phyloP scores from a whole-genome alignment of 441 rosid genomes.

The Capsella rubella region DNA sequence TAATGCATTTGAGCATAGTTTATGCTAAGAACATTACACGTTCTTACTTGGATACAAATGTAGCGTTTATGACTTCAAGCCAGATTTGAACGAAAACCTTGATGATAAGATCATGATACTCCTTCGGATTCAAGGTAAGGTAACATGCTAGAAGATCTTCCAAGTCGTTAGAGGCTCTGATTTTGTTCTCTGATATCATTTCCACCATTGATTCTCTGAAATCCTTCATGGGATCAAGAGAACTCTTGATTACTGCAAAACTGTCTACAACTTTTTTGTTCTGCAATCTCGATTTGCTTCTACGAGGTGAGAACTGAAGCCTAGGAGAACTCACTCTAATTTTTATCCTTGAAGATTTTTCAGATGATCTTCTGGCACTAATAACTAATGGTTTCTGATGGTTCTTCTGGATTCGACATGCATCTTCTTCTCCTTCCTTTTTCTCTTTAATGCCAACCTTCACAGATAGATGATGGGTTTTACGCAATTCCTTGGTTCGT shows the following conservation, averaged over 20 bases:
- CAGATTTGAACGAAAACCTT: constrained; percentile 70
- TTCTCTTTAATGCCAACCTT: constrained; percentile 29
- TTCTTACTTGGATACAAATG: constrained; percentile 7
- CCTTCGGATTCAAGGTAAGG: constrained; percentile 58
- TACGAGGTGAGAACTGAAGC: constrained; percentile 42
- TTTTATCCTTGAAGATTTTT: constrained; percentile 49
- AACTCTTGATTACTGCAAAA: constrained; percentile 58
- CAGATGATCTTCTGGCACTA: constrained; percentile 43
- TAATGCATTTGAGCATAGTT: neutral
- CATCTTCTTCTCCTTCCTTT: constrained; percentile 7
- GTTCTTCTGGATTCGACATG: constrained; percentile 26
- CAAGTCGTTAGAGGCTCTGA: constrained; percentile 55
- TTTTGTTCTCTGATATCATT: constrained; percentile 70
- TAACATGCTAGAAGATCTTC: constrained; percentile 72
- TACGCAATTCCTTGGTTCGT: constrained; percentile 35
- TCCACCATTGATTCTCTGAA: constrained; percentile 76
- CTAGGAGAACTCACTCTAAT: constrained; percentile 61
- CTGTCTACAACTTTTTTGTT: constrained; percentile 49
- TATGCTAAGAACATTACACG: constrained; percentile 13
- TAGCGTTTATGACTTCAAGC: constrained; percentile 41
- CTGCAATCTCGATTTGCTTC: constrained; percentile 39
- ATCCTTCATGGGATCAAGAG: constrained; percentile 64
- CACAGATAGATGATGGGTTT: constrained; percentile 26
- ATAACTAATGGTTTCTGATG: constrained; percentile 12
- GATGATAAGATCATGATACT: constrained; percentile 59